Evolutionary conservation across 306 rosid species (phyloP).

Genomic region (Prosopis cineraria): DNA sequence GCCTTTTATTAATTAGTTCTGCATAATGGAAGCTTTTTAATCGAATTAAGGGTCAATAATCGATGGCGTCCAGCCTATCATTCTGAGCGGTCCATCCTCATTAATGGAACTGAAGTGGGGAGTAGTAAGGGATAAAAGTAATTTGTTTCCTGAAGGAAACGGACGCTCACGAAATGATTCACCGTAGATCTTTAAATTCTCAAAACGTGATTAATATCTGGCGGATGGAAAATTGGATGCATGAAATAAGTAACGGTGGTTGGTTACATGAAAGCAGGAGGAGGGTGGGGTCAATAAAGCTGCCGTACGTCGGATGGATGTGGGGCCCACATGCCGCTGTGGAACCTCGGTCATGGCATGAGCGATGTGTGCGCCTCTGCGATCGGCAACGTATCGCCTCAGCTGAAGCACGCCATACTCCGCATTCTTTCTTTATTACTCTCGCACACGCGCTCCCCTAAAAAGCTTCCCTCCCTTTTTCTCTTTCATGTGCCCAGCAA

Average conservation of each 20-base stretch:
- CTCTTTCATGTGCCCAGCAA: neutral
- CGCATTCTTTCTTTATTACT: neutral
- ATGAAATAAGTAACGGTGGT: neutral
- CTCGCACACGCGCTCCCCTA: neutral
- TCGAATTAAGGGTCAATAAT: neutral
- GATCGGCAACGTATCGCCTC: neutral
- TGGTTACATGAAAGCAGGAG: neutral
- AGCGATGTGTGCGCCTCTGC: slow-evolving; percentile 17
- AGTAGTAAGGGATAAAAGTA: neutral
- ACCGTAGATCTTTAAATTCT: neutral
- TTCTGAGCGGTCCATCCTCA: neutral
- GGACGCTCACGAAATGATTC: too few relatives aligned
- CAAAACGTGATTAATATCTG: neutral
- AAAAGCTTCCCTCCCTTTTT: neutral
- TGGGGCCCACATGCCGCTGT: neutral
- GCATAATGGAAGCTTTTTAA: neutral
- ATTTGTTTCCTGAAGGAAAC: too few relatives aligned
- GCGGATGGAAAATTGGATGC: neutral
- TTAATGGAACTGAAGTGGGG: neutral
- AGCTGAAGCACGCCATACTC: neutral
- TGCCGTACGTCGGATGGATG: neutral
- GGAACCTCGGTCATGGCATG: neutral
- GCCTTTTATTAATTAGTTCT: neutral
- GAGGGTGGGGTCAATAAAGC: neutral
- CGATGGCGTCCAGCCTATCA: neutral